A percentile compares a stretch with the other conserved stretches of the same genome.
Evolutionary conservation across 257 asterid species (phyloP).

Genomic region (Forsythia suspensa): DNA sequence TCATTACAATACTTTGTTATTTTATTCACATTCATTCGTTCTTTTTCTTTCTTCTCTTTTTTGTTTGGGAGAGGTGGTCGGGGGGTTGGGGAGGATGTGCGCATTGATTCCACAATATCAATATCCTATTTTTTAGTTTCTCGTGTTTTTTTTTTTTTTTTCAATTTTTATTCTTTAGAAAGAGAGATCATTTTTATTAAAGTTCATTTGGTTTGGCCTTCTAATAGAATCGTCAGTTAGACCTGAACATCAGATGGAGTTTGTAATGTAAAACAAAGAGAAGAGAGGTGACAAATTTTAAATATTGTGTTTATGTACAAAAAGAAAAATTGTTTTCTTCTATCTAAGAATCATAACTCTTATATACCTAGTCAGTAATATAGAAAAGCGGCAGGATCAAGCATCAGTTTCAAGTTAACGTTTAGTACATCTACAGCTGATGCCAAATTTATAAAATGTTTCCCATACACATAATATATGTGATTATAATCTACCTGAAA

Average conservation of each 20-base stretch:
- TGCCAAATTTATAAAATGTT: neutral
- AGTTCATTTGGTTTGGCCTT: neutral
- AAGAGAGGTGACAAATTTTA: neutral
- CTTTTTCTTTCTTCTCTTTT: neutral
- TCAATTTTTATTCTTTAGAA: too few species aligned
- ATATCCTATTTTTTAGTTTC: neutral
- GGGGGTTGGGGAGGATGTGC: neutral
- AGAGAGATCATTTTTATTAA: neutral
- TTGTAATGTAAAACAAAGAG: neutral
- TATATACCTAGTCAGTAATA: neutral
- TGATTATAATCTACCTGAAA: too few species aligned
- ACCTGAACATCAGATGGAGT: neutral
- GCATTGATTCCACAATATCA: too few species aligned
- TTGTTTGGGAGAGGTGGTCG: neutral
- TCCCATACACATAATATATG: neutral
- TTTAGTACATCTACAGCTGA: neutral
- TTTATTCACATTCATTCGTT: neutral
- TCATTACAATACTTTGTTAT: neutral
- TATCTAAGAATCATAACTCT: neutral
- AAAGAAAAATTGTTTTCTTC: neutral
- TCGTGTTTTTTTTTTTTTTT: neutral
- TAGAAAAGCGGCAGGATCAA: neutral
- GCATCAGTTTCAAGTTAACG: neutral
- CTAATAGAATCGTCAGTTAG: conserved; percentile 5
- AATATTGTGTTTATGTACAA: neutral